Evolutionary conservation across 305 asterid genomes (phyloP).

Genomic region (Andrographis paniculata): DNA sequence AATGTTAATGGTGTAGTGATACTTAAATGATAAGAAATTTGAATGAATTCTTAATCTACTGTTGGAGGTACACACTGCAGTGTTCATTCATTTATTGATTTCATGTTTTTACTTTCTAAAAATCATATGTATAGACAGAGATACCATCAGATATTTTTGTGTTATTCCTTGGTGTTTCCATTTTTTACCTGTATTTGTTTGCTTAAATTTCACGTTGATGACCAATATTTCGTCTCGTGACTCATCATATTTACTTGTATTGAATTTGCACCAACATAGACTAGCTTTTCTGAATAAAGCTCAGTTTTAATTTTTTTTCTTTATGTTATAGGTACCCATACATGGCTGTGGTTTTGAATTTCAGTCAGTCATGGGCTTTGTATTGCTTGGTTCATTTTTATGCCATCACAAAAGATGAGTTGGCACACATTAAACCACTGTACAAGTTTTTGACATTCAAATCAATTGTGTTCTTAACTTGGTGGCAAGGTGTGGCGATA

Average conservation of each 20-base stretch:
- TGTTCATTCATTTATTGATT: no score
- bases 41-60: conserved; percentile 12
- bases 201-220: no score
- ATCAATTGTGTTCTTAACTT: conserved; percentile 93
- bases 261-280: no score
- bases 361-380: conserved; percentile 97
- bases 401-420: conserved; percentile 75
- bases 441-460: conserved; percentile 89
- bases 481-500: conserved; percentile 99
- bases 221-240: no score
- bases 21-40: conserved; percentile 4
- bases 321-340: conserved; percentile 72
- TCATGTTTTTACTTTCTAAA: no score
- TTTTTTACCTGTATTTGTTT: no score
- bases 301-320: conserved; percentile 20
- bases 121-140: no score
- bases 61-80: neutral
- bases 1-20: no score
- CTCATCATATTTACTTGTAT: no score
- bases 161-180: no score
- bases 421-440: conserved; percentile 87
- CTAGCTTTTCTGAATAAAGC: neutral
- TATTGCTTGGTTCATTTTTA: conserved; percentile 93
- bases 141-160: no score
- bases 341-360: conserved; percentile 84